phyloP scores from a whole-genome alignment of 495 filamentous ascomycete genomes.

The Pyrenopolyporus hunteri region DNA sequence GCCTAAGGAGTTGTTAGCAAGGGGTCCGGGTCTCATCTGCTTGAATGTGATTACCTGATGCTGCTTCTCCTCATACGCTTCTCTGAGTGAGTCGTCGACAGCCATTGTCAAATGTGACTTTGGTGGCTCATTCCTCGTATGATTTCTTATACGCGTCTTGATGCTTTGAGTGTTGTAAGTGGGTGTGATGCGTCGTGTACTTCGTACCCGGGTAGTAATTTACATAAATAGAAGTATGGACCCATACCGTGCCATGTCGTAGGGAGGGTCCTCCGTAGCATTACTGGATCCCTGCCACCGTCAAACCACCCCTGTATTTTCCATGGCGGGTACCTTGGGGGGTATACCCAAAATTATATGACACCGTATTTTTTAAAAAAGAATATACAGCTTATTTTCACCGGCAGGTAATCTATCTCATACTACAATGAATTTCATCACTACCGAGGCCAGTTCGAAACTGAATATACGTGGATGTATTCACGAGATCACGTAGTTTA shows the following conservation, averaged over 20 bases:
- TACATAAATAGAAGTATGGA: not conserved
- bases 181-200: conserved; percentile 1
- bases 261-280: conserved; percentile 9
- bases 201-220: not conserved
- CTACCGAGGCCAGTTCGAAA: no score
- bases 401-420: no score
- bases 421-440: no score
- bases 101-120: conserved; percentile 30
- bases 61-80: conserved; percentile 46
- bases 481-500: no score
- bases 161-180: conserved; percentile 9
- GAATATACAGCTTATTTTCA: no score
- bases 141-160: conserved; percentile 18
- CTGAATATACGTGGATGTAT: no score
- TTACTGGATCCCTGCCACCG: conserved; percentile 10
- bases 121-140: not conserved
- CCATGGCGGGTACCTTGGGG: no score
- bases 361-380: no score
- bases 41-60: conserved; percentile 52
- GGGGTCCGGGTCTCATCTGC: conserved; percentile 21
- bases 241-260: not conserved
- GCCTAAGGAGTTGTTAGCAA: conserved; percentile 52
- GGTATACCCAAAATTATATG: no score
- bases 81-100: conserved; percentile 26
- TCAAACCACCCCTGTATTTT: not conserved